A percentile compares a stretch with the other conserved stretches of the same genome.
Conservation (phyloP, 768 basidiomycete species). For the Kwoniella europaea region DNA sequence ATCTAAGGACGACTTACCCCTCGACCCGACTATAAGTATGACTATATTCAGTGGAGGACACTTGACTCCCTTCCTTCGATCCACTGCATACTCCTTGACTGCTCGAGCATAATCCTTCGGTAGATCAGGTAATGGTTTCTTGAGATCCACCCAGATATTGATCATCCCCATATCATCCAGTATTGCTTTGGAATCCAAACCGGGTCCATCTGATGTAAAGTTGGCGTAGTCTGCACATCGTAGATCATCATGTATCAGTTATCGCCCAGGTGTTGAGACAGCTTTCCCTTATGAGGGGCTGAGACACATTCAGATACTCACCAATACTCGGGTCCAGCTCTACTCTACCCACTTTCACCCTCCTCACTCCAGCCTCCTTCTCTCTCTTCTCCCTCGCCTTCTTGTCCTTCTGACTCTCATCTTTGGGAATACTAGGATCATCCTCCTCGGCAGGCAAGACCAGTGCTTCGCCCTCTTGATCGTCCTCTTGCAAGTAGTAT, state of each 20-base stretch:
- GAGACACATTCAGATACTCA: conserved; percentile 16
- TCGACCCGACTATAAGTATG: conserved; percentile 71
- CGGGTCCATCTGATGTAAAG: conserved; percentile 40
- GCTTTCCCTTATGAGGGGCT: not conserved
- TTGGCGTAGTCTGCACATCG: conserved; percentile 40
- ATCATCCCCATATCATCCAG: conserved; percentile 54
- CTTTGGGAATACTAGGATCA: conserved; percentile 27
- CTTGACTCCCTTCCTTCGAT: conserved; percentile 28
- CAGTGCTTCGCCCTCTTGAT: conserved; percentile 13
- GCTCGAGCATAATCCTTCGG: conserved; percentile 62
- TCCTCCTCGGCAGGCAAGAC: conserved; percentile 34
- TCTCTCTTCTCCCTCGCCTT: conserved; percentile 25
- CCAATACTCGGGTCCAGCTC: conserved; percentile 47
- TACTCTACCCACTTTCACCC: conserved; percentile 39
- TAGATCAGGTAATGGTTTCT: conserved; percentile 64
- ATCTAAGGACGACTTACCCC: conserved; percentile 60
- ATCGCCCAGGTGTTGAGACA: too few species aligned
- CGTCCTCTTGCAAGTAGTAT: conserved; percentile 26
- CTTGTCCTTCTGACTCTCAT: conserved; percentile 29
- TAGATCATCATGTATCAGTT: not conserved
- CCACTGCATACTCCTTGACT: conserved; percentile 64
- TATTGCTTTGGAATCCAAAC: conserved; percentile 45
- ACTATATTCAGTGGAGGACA: conserved; percentile 64
- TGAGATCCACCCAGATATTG: conserved; percentile 60
- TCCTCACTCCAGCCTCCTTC: conserved; percentile 27